Base-by-base conservation (phyloP, 1,139 yeast genomes). In the Zygoascus meyerae region DNA sequence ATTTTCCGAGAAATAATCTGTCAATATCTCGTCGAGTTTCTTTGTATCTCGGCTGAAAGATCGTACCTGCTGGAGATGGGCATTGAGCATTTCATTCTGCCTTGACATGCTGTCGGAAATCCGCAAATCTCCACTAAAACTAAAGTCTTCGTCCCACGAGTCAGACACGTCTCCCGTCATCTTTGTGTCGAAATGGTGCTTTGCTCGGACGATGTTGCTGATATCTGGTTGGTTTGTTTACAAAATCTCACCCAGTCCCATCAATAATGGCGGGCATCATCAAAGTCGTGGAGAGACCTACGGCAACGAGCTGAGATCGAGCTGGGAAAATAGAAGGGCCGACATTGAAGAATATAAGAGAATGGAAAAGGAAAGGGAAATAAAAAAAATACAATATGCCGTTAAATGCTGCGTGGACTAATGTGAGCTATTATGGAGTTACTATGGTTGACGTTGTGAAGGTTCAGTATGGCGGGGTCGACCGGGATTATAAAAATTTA, bases 111-210 rank as follows among this genome's bases (percentile, higher is more conserved):
- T 37, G 3, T 41, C 38, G 8, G 54, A 50, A 37, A 55, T 50
- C n/a, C 28, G 34, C 4, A 54, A 38, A 6, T 55, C 58, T 4
- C 55, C 59, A 5, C 46, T 40, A 33, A 54, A 54, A 40, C 55
- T 40, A 40, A 54, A 54, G 42, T 57, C 60, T 33, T 55, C 58
- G 36, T 57, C 60, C 60, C 60, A 57, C 47, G 49, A 49, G 26
- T 56, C 60, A 11, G 53, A 45, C 29, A 30, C 18, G 43, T 40
- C 43, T 18, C 37, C 43, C n/a, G 35, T 18, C 17, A 40, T 21
- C 26, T 7, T 21, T 7, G 26, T 21, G 6, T 21, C 26, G 26
- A 21, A 5, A 4, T 21, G 4, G 26, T 21, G 6, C 6, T 21
- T 21, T 21, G 26, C 6, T 21, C 7, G 26, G 26, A 21, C 26